Conservation (phyloP, 768 basidiomycete genomes). For the Albatrellus ellisii region DNA sequence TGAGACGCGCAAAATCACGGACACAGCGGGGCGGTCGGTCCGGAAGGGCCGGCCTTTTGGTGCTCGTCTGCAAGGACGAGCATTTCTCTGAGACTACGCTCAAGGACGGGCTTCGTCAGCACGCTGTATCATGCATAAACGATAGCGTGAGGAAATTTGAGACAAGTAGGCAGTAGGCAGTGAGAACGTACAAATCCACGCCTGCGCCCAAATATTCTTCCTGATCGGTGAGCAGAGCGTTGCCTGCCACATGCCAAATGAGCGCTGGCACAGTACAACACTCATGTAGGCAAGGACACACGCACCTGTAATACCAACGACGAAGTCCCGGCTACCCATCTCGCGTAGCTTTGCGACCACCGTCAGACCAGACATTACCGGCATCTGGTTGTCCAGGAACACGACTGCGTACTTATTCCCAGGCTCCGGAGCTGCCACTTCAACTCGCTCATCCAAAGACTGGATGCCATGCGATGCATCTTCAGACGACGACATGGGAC, state of each 20-base stretch:
- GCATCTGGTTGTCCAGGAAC: slow-evolving; percentile 74
- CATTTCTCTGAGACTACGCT: slow-evolving; percentile 34
- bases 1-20: neutral
- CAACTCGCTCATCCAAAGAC: slow-evolving; percentile 9
- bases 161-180: neutral
- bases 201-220: slow-evolving; percentile 66
- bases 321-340: slow-evolving; percentile 56
- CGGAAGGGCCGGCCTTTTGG: slow-evolving; percentile 15
- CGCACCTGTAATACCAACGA: slow-evolving; percentile 71
- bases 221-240: slow-evolving; percentile 33
- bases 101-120: slow-evolving; percentile 68
- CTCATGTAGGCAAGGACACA: slow-evolving; percentile 1
- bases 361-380: slow-evolving; percentile 62
- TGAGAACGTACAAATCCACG: slow-evolving; percentile 47
- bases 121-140: slow-evolving; percentile 29
- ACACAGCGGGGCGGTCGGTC: neutral
- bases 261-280: neutral
- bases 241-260: slow-evolving; percentile 19
- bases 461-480: slow-evolving; percentile 23
- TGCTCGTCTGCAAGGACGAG: slow-evolving; percentile 30
- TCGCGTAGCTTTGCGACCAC: slow-evolving; percentile 51
- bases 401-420: slow-evolving; percentile 28
- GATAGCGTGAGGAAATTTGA: neutral
- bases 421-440: slow-evolving; percentile 4
- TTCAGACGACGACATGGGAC: slow-evolving; percentile 18